Evolutionary conservation across 495 filamentous ascomycete species (phyloP), one percentile per base, ranked within the genome.

Genomic region (Thermothielavioides terrestris): DNA sequence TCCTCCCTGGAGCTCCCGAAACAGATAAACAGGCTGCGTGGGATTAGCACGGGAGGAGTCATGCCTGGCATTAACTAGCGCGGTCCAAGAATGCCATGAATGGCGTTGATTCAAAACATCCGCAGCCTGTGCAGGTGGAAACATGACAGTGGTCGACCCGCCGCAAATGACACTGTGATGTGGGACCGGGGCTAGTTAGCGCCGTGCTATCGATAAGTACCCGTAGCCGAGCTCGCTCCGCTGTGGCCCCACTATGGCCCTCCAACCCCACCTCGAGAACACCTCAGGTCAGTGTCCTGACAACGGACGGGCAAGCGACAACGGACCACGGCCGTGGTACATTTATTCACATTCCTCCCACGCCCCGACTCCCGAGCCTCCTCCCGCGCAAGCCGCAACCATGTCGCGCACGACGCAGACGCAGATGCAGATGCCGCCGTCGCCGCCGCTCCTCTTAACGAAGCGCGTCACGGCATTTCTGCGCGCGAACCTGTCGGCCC

Each of bases 381-480:
- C 17, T 7, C 27, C n/a, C 20, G 6, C 49, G 6, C 25, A 3
- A 40, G 18, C 28, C 28, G 15, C 20, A 37, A 43, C 46, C 32
- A 48, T 52, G 50, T 57, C 57, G 23, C 43, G 40, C 52, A 22
- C 32, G 22, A 47, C 37, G 26, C 36, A 39, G 39, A 54, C 57
- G 38, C 57, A 54, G 9, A 47, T 41, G 26, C 36, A 39, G 39
- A 54, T 59, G 38, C 57, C 55, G 9, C 47, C 48, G 21, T 67
- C 68, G 12, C 71, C 71, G 22, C 68, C 73, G 17, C 64, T 76
- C 44, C 68, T 76, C 46, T 66, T 76, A 38, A 70, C 66, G 18
- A 73, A 74, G 53, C 67, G 69, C 28, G 66, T 76, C 28, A 71
- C 69, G 23, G 52, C 69, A 27, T 76, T 76, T 60, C 68, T 76